A percentile compares a stretch with the other conserved stretches of the same genome.
Evolutionary conservation across 192 early-diverging fungal genomes (phyloP).

Genomic region (Phycomyces nitens): DNA sequence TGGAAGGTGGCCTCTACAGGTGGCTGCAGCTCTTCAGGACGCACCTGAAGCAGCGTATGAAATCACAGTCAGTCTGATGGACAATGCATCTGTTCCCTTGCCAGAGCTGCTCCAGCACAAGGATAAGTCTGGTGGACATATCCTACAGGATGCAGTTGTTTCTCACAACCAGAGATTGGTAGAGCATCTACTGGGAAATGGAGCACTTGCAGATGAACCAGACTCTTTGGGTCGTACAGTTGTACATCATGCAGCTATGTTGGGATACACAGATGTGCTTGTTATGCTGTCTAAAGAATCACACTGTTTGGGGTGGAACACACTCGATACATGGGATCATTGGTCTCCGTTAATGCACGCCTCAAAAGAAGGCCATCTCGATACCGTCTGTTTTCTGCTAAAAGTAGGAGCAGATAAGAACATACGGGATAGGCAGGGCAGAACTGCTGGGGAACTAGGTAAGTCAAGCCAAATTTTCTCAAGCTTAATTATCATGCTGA

Average conservation of each 20-base stretch:
- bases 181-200: constrained; percentile 18
- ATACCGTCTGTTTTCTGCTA: constrained; percentile 19
- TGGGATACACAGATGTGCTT: constrained; percentile 24
- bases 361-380: constrained; percentile 27
- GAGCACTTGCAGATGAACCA: constrained; percentile 16
- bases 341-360: constrained; percentile 45
- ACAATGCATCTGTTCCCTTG: background rate
- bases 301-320: constrained; percentile 16
- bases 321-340: constrained; percentile 35
- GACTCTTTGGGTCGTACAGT: constrained; percentile 36
- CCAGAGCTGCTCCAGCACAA: constrained; percentile 17
- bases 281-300: constrained; percentile 9
- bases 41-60: background rate
- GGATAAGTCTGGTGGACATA: constrained; percentile 35
- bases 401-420: constrained; percentile 12
- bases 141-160: constrained; percentile 34
- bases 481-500: too few species aligned
- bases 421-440: constrained; percentile 30
- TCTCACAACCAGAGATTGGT: constrained; percentile 28
- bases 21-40: constrained; percentile 22
- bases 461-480: too few species aligned
- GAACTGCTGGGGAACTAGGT: constrained; percentile 35
- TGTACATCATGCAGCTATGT: constrained; percentile 41
- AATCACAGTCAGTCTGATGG: constrained; percentile 21
- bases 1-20: constrained; percentile 38